Conservation (phyloP, 2,329 filamentous ascomycete species). For the Fusarium luffae region DNA sequence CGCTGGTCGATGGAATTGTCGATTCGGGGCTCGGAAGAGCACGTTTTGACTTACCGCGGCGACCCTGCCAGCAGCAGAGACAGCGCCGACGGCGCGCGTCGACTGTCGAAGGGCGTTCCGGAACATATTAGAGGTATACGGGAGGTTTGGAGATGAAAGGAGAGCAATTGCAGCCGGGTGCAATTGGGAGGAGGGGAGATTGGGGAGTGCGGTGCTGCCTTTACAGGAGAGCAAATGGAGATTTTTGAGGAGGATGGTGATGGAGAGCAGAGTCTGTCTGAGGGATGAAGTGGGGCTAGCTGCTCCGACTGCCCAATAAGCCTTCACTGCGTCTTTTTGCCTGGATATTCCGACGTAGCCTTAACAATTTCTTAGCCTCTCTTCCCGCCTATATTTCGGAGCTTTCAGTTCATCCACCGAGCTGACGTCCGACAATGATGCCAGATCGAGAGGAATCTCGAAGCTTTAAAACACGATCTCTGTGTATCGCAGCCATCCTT, state of each 20-base stretch:
- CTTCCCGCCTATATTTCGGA: conserved; percentile 42
- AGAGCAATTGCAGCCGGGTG: conserved; percentile 71
- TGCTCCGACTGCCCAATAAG: conserved; percentile 51
- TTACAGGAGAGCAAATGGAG: conserved; percentile 59
- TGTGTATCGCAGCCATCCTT: background rate
- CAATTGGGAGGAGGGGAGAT: conserved; percentile 73
- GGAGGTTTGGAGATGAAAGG: conserved; percentile 63
- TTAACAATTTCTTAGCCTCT: conserved; percentile 52
- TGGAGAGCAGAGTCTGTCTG: conserved; percentile 56
- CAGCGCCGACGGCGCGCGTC: conserved; percentile 91
- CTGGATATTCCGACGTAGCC: conserved; percentile 54
- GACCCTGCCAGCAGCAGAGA: conserved; percentile 92
- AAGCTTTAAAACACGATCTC: background rate
- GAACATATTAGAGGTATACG: conserved; percentile 80
- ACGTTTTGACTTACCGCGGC: conserved; percentile 81
- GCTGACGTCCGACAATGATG: conserved; percentile 27
- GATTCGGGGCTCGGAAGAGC: conserved; percentile 54
- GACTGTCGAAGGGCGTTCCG: conserved; percentile 98
- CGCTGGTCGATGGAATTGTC: conserved; percentile 59
- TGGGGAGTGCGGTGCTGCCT: conserved; percentile 62
- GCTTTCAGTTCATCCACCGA: conserved; percentile 40
- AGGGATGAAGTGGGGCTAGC: conserved; percentile 55
- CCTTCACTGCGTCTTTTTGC: conserved; percentile 52
- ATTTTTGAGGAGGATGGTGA: conserved; percentile 57
- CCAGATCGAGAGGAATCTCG: background rate